A percentile compares a stretch with the other conserved stretches of the same genome.
These are phyloP conservation scores for Sonneratia caseolaris DNA, from an alignment of 345 rosid species.

Conservation along the genomic window DNA sequence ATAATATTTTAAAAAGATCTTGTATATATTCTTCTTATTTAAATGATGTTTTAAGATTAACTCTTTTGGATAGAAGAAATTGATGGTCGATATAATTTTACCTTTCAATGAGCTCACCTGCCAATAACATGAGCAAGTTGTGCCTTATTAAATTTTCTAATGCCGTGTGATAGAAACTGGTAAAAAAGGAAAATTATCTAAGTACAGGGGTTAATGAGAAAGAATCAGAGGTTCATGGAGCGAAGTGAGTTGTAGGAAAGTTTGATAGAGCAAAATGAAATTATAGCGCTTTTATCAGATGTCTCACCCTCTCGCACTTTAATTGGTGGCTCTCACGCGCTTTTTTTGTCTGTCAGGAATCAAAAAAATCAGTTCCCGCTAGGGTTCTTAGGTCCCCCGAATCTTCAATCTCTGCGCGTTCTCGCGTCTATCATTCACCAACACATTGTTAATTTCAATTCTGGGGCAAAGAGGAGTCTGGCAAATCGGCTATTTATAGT, in stretches of 20 bases:
- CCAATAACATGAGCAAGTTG: too few relatives aligned
- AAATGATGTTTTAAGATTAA: too few relatives aligned
- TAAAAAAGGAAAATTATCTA: neutral
- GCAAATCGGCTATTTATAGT: neutral
- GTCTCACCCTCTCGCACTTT: neutral
- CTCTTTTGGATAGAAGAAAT: too few relatives aligned
- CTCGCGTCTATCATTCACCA: neutral
- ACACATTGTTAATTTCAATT: neutral
- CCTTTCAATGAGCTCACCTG: too few relatives aligned
- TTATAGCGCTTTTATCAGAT: neutral
- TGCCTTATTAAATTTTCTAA: too few relatives aligned
- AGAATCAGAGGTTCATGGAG: neutral
- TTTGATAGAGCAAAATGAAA: too few relatives aligned
- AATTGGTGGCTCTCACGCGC: constrained; percentile 13
- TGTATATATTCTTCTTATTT: too few relatives aligned
- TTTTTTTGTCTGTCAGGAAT: neutral
- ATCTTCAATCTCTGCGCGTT: constrained; percentile 3
- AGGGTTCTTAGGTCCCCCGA: constrained; percentile 5
- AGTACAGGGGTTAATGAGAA: neutral
- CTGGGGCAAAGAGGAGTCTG: neutral
- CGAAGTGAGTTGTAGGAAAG: neutral
- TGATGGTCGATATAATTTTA: too few relatives aligned
- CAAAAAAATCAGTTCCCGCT: constrained; percentile 1
- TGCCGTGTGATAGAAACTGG: too few relatives aligned
- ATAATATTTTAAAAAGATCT: too few relatives aligned